A percentile compares a stretch with the other conserved stretches of the same genome.
Evolutionary conservation across 345 rosid genomes (phyloP).

Genomic region (Dimocarpus longan): DNA sequence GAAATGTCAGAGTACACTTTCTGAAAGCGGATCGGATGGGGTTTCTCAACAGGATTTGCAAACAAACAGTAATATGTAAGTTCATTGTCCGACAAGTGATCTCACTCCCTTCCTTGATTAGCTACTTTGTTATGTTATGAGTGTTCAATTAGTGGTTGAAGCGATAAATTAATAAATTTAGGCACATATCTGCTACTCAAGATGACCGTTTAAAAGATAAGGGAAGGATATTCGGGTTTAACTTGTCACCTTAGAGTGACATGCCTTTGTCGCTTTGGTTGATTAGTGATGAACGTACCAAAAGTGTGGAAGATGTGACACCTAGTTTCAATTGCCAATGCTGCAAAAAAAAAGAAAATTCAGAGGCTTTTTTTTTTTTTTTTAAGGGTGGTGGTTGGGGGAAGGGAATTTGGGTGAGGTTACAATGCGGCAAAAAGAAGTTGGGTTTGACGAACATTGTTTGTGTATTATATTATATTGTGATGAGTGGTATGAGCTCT

Average conservation of each 20-base stretch:
- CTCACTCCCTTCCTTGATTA: background rate
- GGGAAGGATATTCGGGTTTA: background rate
- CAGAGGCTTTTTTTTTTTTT: too few species aligned
- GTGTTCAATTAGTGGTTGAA: background rate
- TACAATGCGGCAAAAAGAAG: background rate
- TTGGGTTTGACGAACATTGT: background rate
- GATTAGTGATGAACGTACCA: background rate
- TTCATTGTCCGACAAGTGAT: constrained; percentile 9
- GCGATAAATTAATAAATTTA: background rate
- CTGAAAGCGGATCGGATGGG: constrained; percentile 91
- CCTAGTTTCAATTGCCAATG: background rate
- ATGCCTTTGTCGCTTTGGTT: background rate
- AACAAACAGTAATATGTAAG: constrained; percentile 92
- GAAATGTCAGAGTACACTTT: constrained; percentile 89
- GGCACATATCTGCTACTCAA: background rate
- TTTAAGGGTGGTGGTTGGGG: too few species aligned
- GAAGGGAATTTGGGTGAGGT: too few species aligned
- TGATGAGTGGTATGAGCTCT: background rate
- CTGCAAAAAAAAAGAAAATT: too few species aligned
- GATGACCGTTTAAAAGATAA: background rate
- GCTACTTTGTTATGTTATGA: background rate
- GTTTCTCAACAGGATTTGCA: constrained; percentile 88
- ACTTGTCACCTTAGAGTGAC: background rate
- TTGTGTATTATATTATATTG: background rate
- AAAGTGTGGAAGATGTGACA: background rate